phyloP scores from a whole-genome alignment of 345 rosid species.

The Eucalyptus albens region DNA sequence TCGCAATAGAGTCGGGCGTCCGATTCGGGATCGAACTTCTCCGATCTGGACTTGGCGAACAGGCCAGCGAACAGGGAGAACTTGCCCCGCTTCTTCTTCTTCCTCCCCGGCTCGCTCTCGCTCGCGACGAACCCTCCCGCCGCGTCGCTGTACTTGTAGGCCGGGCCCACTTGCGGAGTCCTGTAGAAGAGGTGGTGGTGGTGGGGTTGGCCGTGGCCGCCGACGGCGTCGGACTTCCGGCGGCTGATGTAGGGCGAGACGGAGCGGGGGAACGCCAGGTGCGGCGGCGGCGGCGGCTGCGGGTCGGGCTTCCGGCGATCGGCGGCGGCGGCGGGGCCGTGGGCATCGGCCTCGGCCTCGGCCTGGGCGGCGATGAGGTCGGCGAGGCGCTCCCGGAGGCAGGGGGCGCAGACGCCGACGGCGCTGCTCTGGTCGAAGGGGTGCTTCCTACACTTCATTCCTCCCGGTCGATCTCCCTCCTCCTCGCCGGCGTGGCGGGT shows the following conservation, averaged over 20 bases:
- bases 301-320: slow-evolving; percentile 4
- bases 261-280: slow-evolving; percentile 66
- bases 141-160: background rate
- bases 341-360: slow-evolving; percentile 9
- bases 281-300: slow-evolving; percentile 2
- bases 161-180: slow-evolving; percentile 66
- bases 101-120: background rate
- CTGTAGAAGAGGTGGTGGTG: slow-evolving; percentile 28
- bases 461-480: background rate
- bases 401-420: slow-evolving; percentile 87
- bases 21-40: background rate
- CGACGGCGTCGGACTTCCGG: slow-evolving; percentile 40
- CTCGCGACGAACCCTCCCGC: slow-evolving; percentile 4
- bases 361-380: slow-evolving; percentile 37
- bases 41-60: slow-evolving; percentile 62
- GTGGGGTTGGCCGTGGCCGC: background rate
- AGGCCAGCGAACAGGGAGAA: slow-evolving; percentile 38
- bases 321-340: background rate
- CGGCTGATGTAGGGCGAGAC: slow-evolving; percentile 69
- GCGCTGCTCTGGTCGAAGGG: slow-evolving; percentile 46
- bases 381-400: slow-evolving; percentile 74
- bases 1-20: background rate
- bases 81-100: slow-evolving; percentile 11
- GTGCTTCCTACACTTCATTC: slow-evolving; percentile 84
- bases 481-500: too few species aligned